Percentiles rank a stretch among this genome's conserved stretches.
Evolutionary conservation across 2,329 filamentous ascomycete species (phyloP).

Genomic region (Dendrostoma leiphaemia): DNA sequence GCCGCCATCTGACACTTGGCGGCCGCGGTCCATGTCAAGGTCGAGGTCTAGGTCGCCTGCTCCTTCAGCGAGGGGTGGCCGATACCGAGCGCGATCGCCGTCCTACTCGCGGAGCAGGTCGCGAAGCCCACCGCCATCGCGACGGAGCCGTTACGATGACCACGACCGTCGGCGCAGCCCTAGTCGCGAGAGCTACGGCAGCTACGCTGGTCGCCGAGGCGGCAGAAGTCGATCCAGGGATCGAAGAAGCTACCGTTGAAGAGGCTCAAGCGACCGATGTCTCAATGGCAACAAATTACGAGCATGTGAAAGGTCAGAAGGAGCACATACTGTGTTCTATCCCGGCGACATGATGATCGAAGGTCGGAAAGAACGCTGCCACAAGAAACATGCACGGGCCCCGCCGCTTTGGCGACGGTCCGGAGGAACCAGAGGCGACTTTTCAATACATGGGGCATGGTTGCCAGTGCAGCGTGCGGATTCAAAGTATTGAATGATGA

Average conservation of each 20-base stretch:
- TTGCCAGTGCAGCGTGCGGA: background rate
- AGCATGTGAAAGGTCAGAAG: no score
- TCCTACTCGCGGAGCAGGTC: slow-evolving; percentile 28
- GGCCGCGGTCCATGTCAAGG: slow-evolving; percentile 57
- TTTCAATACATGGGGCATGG: background rate
- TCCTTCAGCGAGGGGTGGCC: slow-evolving; percentile 28
- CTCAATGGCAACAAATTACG: no score
- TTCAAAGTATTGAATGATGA: background rate
- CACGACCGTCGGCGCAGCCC: slow-evolving; percentile 41
- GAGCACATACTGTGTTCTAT: no score
- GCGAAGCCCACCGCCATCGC: slow-evolving; percentile 30
- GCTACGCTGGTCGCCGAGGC: slow-evolving; percentile 35
- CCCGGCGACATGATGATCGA: no score
- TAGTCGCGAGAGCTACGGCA: slow-evolving; percentile 46
- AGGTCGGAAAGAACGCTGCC: no score
- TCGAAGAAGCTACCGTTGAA: slow-evolving; percentile 33
- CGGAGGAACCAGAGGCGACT: no score
- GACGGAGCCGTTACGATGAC: slow-evolving; percentile 32
- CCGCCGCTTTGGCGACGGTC: no score
- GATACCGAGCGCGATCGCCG: slow-evolving; percentile 45
- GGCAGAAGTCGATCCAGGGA: slow-evolving; percentile 38
- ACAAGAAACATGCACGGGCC: no score
- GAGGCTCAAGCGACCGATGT: background rate
- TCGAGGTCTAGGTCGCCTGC: slow-evolving; percentile 42
- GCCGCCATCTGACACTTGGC: slow-evolving; percentile 54